These are phyloP conservation scores for Aspergillus intermedius DNA, from an alignment of 2,329 filamentous ascomycete genomes.

Conservation along the genomic window DNA sequence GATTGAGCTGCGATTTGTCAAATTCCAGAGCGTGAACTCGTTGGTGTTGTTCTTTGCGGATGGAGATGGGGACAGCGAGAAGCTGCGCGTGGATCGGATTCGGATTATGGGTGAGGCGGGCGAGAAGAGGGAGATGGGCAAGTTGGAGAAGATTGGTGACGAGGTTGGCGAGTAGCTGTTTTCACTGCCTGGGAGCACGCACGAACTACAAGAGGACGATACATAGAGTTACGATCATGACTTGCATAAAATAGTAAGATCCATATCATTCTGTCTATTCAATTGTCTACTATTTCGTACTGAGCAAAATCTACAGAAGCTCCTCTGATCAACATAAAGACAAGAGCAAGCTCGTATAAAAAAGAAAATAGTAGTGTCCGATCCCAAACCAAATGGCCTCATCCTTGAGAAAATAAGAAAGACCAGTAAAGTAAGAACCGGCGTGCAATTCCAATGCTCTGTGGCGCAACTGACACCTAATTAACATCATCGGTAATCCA, in stretches of 20 bases:
- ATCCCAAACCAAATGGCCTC: conserved; percentile 47
- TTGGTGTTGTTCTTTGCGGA: conserved; percentile 84
- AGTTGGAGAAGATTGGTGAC: conserved; percentile 89
- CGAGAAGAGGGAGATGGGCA: conserved; percentile 87
- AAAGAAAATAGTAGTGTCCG: conserved; percentile 43
- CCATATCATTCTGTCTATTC: neutral
- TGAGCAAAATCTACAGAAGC: neutral
- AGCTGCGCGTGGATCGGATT: conserved; percentile 61
- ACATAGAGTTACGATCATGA: neutral
- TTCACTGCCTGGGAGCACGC: neutral
- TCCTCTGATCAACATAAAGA: neutral
- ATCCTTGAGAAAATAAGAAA: conserved; percentile 37
- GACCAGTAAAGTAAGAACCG: conserved; percentile 49
- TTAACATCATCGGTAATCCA: conserved; percentile 39
- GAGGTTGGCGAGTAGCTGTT: conserved; percentile 53
- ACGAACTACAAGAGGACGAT: conserved; percentile 3
- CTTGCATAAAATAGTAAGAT: neutral
- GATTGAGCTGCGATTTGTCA: conserved; percentile 77
- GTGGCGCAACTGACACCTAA: conserved; percentile 73
- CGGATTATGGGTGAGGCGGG: conserved; percentile 78
- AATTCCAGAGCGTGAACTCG: conserved; percentile 90
- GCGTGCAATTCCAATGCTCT: conserved; percentile 76
- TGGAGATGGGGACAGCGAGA: conserved; percentile 75
- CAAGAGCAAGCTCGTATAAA: conserved; percentile 1
- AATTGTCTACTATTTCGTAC: neutral